Evolutionary conservation across 129 eudicot genomes (phyloP).

Genomic region (Heracleum sosnowskyi): DNA sequence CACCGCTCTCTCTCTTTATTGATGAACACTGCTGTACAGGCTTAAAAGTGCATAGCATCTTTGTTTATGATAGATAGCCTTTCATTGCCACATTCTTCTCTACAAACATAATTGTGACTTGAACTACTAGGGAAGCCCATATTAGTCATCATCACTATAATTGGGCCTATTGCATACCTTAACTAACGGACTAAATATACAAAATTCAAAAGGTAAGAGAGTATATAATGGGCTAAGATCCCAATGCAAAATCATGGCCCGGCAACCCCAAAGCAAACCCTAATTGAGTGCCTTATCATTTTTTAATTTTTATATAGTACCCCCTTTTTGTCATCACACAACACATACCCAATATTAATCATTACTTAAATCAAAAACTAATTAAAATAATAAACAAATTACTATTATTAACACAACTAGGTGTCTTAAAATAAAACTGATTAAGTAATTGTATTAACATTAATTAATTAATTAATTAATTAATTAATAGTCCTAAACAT

Average conservation of each 20-base stretch:
- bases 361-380: not conserved
- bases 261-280: conserved; percentile 9
- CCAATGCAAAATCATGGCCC: not conserved
- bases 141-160: no score
- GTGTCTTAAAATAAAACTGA: not conserved
- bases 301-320: conserved; percentile 9
- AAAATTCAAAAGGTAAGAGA: not conserved
- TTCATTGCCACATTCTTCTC: no score
- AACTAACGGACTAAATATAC: no score
- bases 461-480: no score
- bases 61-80: no score
- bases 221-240: not conserved
- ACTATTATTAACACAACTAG: not conserved
- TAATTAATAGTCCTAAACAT: not conserved
- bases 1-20: no score
- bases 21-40: no score
- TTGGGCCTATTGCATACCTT: not conserved
- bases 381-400: no score
- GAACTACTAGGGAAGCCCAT: no score
- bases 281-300: conserved; percentile 16
- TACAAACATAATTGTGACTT: no score
- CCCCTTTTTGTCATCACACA: conserved; percentile 33
- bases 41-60: no score
- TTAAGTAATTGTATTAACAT: no score
- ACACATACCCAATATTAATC: not conserved